Conservation (phyloP, 163 green algal genomes). For the Chloromonas sp. region DNA sequence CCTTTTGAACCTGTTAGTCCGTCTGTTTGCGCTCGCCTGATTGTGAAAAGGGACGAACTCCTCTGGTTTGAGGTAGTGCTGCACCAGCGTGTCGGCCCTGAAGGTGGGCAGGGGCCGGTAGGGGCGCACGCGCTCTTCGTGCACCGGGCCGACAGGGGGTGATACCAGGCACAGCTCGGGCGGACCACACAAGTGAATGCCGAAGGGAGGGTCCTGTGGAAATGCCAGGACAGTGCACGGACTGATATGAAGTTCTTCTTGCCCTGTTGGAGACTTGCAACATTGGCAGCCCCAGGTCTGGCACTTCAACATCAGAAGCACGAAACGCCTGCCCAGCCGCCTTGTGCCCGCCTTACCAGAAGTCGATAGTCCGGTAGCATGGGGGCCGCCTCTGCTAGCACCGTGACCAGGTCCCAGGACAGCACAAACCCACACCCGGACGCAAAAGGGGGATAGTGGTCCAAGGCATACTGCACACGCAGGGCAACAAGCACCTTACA, state of each 20-base stretch:
- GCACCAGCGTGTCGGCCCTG: conserved; percentile 44
- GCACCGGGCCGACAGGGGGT: conserved; percentile 40
- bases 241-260: not conserved
- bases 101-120: conserved; percentile 55
- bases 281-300: no score
- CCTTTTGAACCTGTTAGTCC: not conserved
- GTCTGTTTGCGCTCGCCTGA: conserved; percentile 12
- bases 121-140: conserved; percentile 49
- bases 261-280: not conserved
- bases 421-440: conserved; percentile 58
- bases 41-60: conserved; percentile 34
- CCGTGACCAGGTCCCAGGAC: conserved; percentile 45
- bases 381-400: conserved; percentile 28
- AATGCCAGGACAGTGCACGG: not conserved
- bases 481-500: not conserved
- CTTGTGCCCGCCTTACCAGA: conserved; percentile 26
- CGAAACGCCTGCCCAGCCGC: no score
- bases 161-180: conserved; percentile 32
- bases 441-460: conserved; percentile 60
- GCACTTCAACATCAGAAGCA: no score
- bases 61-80: conserved; percentile 52
- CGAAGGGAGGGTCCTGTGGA: conserved; percentile 53
- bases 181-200: conserved; percentile 54
- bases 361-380: conserved; percentile 56
- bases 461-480: conserved; percentile 43